Conservation (phyloP, 2,329 filamentous ascomycete genomes). For the Immersiporthe knoxdaviesiana region DNA sequence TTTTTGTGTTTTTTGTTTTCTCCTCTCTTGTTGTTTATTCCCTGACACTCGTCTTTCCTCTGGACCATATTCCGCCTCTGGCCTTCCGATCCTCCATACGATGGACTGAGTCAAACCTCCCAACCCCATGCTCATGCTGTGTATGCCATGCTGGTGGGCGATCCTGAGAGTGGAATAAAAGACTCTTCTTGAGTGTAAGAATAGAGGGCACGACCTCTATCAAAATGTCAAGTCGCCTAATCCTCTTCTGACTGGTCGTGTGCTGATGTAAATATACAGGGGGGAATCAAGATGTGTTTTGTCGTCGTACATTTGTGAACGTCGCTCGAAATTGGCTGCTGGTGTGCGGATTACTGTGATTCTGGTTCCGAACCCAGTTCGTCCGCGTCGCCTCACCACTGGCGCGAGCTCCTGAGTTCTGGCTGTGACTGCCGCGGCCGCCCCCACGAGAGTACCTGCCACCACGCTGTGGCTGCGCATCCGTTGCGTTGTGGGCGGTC, state of each 20-base stretch:
- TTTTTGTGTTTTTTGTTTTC: neutral
- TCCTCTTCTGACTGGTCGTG: neutral
- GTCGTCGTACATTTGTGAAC: neutral
- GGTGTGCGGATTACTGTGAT: neutral
- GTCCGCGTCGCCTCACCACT: neutral
- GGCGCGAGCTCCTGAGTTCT: neutral
- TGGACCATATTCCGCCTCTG: neutral
- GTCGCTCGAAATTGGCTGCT: neutral
- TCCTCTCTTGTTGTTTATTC: neutral
- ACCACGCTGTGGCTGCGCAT: conserved; percentile 1
- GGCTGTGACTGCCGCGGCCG: neutral
- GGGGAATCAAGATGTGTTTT: neutral
- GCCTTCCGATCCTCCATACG: neutral
- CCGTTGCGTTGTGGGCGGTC: neutral
- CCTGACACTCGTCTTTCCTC: neutral
- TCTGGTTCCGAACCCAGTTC: neutral
- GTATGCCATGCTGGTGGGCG: conserved; percentile 17
- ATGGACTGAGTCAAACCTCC: conserved; percentile 7
- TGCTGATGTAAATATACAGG: conserved; percentile 16
- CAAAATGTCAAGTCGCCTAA: neutral
- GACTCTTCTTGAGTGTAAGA: conserved; percentile 17
- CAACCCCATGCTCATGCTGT: conserved; percentile 22
- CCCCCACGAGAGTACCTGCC: neutral
- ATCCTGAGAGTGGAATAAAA: neutral
- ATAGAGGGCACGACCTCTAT: neutral